Conservation (phyloP, 352 stramenopile species). For the Thraustochytrium sp. region DNA sequence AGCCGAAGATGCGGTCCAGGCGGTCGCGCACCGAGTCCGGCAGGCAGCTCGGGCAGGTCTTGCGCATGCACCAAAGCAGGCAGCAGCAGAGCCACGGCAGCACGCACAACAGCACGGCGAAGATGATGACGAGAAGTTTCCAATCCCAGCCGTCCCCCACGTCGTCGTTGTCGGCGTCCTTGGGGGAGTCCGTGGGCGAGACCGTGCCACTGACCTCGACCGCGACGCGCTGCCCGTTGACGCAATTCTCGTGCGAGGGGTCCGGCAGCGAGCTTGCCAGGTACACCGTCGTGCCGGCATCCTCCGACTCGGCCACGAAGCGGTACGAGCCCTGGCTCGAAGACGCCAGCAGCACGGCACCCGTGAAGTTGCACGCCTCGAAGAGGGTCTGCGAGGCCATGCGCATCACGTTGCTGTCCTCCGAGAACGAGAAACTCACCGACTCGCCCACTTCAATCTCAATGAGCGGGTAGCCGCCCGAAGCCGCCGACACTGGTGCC, state of each 20-base stretch:
- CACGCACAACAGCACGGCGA: not conserved
- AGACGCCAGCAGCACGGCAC: not conserved
- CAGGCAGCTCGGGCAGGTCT: not conserved
- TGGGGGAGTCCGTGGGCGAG: not conserved
- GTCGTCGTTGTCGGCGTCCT: not conserved
- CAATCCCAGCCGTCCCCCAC: too few species aligned
- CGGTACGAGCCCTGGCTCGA: not conserved
- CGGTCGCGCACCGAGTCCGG: not conserved
- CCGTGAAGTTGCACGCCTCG: not conserved
- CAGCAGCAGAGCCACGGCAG: not conserved
- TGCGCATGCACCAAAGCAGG: not conserved
- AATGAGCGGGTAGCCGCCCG: not conserved
- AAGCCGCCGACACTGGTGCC: not conserved
- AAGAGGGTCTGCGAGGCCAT: not conserved
- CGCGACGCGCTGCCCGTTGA: not conserved
- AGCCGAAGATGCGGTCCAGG: not conserved
- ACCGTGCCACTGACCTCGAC: not conserved
- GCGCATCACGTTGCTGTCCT: not conserved
- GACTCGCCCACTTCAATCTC: not conserved
- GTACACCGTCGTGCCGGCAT: not conserved
- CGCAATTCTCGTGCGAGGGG: not conserved
- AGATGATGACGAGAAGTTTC: not conserved
- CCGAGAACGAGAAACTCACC: not conserved
- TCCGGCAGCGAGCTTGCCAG: not conserved
- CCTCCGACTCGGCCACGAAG: not conserved